A percentile compares a stretch with the other conserved stretches of the same genome.
Evolutionary conservation across 75 land plant genomes (phyloP).

Genomic region (Larix kaempferi): DNA sequence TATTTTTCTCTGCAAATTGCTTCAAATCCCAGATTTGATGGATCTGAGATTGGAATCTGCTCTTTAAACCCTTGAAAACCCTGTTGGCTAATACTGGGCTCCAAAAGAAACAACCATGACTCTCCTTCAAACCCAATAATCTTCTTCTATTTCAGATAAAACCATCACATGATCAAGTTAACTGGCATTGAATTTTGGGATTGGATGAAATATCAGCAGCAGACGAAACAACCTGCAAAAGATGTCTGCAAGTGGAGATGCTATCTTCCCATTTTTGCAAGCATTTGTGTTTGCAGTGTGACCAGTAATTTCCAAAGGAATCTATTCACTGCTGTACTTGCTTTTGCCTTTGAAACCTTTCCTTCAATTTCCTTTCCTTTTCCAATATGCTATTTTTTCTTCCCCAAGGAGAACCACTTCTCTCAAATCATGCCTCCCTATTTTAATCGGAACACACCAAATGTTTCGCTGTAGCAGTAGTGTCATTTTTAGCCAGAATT

Average conservation of each 20-base stretch:
- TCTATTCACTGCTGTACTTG: conserved; percentile 5
- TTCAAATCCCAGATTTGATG: not conserved
- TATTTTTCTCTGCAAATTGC: not conserved
- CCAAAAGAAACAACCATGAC: not conserved
- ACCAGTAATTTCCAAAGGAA: conserved; percentile 4
- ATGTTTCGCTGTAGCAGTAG: too few species aligned
- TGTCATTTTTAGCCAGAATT: too few species aligned
- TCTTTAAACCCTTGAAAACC: not conserved
- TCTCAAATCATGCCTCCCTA: too few species aligned
- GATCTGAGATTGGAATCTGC: not conserved
- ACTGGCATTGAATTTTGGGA: not conserved
- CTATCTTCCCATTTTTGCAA: too few species aligned
- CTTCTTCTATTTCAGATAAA: not conserved
- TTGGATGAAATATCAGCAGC: not conserved
- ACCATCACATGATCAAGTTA: not conserved
- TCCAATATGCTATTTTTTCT: too few species aligned
- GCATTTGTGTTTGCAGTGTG: not conserved
- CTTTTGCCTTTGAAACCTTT: not conserved
- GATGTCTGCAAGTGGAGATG: too few species aligned
- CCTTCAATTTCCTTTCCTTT: too few species aligned
- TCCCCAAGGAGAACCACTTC: too few species aligned
- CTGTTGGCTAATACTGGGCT: not conserved
- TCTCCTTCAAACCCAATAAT: not conserved
- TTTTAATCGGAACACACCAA: too few species aligned
- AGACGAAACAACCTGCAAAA: not conserved